Base-by-base conservation (phyloP, 805 yeast genomes). In the Kluyveromyces starmeri region DNA sequence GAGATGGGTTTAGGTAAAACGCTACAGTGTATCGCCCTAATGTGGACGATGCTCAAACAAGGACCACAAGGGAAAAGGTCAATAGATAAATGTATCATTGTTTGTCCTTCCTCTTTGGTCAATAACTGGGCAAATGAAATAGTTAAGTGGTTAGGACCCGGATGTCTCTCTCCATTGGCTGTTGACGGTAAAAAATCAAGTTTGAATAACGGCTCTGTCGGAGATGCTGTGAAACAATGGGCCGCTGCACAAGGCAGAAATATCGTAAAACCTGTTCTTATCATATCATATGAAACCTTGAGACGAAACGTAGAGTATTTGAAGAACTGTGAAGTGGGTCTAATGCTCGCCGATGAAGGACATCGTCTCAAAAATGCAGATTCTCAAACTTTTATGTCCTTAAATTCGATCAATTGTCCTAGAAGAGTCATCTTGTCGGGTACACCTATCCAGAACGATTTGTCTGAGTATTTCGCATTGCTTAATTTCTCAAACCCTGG, bases 111-210 rank as follows among this genome's bases (percentile, higher is more conserved):
- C 0, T 82, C 95, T 7, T 65, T 89, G 46, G 98, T 89, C 20
- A 70, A 85, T 38, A 89, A 89, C 51, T 89, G 98, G 98, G 97
- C 97, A 1, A 89, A 92, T 53, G 98, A 89, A 59, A 73, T 89
- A 34, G 73, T 76, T 25, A 89, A 89, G 58, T 89, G 98, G 98
- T 66, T 89, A 14, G 98, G 98, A 0, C 82, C 80, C 45, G 95
- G 92, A n/a, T 75, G 83, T 0, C 53, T 89, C 6, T 77, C 92
- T 2, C 92, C 96, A 0, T 63, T 92, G 35, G 95, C 96, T 0
- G 77, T 84, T 10, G 97, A 92, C 54, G 98, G 98, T 8, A 88
- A 86, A 51, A 67, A 78, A 24, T 49, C 56, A 11, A 50, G 60
- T 2, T 32, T 54, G 20, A 79, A 83, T 7, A 83, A 83, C 43